Percentiles rank a stretch among this genome's conserved stretches.
Conservation (phyloP, 352 stramenopile genomes). For the Pythium plurisporium region DNA sequence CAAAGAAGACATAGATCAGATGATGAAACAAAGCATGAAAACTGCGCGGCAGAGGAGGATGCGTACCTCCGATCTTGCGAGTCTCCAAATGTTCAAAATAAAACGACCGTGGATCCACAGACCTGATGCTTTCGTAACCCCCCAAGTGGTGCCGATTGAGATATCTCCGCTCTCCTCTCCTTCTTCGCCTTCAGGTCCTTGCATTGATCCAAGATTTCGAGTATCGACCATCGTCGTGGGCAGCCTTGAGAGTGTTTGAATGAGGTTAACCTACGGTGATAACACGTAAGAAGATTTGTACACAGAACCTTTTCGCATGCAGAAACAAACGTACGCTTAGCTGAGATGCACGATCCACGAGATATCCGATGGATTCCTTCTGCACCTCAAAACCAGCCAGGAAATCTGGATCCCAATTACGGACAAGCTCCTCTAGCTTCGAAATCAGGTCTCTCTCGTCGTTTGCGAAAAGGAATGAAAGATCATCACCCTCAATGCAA, state of each 20-base stretch:
- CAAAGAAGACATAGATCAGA: no score
- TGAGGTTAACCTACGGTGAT: constrained; percentile 21
- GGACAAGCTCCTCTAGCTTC: constrained; percentile 17
- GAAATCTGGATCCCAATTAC: constrained; percentile 24
- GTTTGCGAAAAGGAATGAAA: constrained; percentile 22
- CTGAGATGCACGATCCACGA: constrained; percentile 21
- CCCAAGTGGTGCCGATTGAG: constrained; percentile 72
- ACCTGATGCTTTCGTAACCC: constrained; percentile 77
- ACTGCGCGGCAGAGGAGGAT: no score
- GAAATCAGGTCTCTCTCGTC: constrained; percentile 24
- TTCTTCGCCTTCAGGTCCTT: constrained; percentile 21
- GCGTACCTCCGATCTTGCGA: constrained; percentile 71
- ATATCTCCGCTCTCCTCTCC: constrained; percentile 24
- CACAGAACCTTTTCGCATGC: neutral
- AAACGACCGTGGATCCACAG: constrained; percentile 89
- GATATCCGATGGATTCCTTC: constrained; percentile 17
- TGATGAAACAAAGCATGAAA: no score
- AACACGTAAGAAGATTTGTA: neutral
- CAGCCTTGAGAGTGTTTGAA: constrained; percentile 29
- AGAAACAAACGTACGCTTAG: constrained; percentile 12
- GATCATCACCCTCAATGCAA: constrained; percentile 17
- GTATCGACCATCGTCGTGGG: constrained; percentile 25
- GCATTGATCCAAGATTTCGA: constrained; percentile 18
- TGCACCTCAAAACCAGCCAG: constrained; percentile 22
- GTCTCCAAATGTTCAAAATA: constrained; percentile 92